These are phyloP conservation scores for Phylloporus scabripes DNA, from an alignment of 768 basidiomycete genomes.

Conservation along the genomic window DNA sequence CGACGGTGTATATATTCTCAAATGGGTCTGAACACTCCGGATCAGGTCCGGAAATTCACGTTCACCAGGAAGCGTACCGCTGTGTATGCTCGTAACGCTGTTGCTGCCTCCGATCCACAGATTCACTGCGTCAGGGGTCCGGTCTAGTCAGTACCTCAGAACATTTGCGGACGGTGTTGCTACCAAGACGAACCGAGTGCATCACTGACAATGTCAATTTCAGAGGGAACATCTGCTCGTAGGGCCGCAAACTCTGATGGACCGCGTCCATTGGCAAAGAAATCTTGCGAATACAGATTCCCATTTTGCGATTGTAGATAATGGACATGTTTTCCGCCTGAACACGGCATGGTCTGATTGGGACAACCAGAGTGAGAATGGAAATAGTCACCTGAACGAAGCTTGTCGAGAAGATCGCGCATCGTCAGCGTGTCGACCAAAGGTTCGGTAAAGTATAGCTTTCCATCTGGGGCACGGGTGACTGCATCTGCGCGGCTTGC, in stretches of 20 bases:
- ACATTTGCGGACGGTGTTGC: background rate
- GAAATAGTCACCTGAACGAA: slow-evolving; percentile 32
- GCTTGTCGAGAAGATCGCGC: slow-evolving; percentile 40
- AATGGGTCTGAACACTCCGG: slow-evolving; percentile 59
- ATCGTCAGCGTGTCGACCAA: slow-evolving; percentile 64
- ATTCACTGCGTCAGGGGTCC: slow-evolving; percentile 82
- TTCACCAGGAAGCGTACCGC: slow-evolving; percentile 44
- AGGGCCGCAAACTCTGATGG: slow-evolving; percentile 59
- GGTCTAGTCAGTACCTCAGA: slow-evolving; percentile 34
- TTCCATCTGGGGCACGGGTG: slow-evolving; percentile 45
- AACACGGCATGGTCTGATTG: background rate
- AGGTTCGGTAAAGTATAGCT: slow-evolving; percentile 73
- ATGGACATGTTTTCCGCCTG: slow-evolving; percentile 34
- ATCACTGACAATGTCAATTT: slow-evolving; percentile 70
- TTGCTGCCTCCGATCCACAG: slow-evolving; percentile 81
- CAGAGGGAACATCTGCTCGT: slow-evolving; percentile 58
- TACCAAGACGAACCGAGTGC: slow-evolving; percentile 56
- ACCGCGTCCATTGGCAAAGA: slow-evolving; percentile 34
- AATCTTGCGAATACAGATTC: slow-evolving; percentile 58
- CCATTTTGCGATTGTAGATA: slow-evolving; percentile 94
- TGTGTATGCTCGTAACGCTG: slow-evolving; percentile 83
- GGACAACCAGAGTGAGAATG: background rate
- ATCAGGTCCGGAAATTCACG: background rate
- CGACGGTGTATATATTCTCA: slow-evolving; percentile 88
- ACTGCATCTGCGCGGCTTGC: slow-evolving; percentile 74